phyloP scores from a whole-genome alignment of 805 yeast genomes.

The Nakazawaea peltata region DNA sequence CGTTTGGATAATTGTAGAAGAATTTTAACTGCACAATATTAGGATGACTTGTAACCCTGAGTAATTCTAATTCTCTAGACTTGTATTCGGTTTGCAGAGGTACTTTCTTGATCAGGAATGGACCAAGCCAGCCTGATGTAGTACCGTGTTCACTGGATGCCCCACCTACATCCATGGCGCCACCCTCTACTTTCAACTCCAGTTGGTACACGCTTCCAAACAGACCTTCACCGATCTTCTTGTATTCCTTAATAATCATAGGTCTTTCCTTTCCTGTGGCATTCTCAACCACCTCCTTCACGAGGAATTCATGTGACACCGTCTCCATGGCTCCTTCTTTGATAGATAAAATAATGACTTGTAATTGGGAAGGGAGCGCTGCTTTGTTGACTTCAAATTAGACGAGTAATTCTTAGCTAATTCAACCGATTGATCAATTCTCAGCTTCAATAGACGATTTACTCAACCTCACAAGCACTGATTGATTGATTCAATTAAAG shows the following conservation, averaged over 20 bases:
- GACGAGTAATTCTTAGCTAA: too few relatives aligned
- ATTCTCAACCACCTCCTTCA: constrained; percentile 57
- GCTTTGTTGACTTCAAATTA: too few relatives aligned
- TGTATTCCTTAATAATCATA: constrained; percentile 66
- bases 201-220: constrained; percentile 83
- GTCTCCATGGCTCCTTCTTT: not conserved
- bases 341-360: too few relatives aligned
- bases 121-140: constrained; percentile 52
- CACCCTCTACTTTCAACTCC: constrained; percentile 27
- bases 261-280: constrained; percentile 41
- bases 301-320: constrained; percentile 32
- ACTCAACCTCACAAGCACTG: too few relatives aligned
- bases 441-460: too few relatives aligned
- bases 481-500: too few relatives aligned
- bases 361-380: too few relatives aligned
- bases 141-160: constrained; percentile 11
- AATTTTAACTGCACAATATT: constrained; percentile 64
- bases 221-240: constrained; percentile 79
- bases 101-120: constrained; percentile 77
- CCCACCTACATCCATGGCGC: constrained; percentile 12
- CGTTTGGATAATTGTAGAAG: constrained; percentile 62
- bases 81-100: constrained; percentile 86
- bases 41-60: constrained; percentile 72
- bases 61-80: constrained; percentile 70
- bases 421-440: too few relatives aligned